phyloP scores from a whole-genome alignment of 768 basidiomycete species.

The Rhodotorula sphaerocarpa region DNA sequence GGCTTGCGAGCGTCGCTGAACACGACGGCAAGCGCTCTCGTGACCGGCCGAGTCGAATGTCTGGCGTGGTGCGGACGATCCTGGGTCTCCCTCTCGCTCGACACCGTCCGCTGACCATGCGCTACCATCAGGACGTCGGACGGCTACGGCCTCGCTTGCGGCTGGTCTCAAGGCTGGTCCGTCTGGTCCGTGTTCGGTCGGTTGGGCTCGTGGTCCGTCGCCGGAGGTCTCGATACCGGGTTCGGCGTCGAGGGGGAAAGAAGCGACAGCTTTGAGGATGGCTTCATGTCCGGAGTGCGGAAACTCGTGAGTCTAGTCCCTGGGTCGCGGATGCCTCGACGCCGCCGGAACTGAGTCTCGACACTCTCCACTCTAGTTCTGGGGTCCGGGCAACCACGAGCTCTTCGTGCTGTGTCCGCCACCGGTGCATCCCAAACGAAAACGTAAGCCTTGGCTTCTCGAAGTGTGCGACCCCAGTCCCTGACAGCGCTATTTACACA shows the following conservation, averaged over 20 bases:
- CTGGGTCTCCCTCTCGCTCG: too few species aligned
- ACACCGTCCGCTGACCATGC: neutral
- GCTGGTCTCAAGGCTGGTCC: constrained; percentile 83
- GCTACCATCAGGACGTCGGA: constrained; percentile 67
- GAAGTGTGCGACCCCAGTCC: too few species aligned
- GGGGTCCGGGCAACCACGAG: constrained; percentile 88
- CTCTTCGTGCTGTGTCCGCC: constrained; percentile 63
- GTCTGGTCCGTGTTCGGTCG: constrained; percentile 82
- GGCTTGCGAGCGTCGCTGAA: constrained; percentile 34
- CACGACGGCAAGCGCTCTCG: constrained; percentile 31
- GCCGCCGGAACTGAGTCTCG: constrained; percentile 10
- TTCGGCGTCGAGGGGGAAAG: constrained; percentile 27
- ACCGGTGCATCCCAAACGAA: constrained; percentile 41
- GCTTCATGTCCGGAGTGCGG: constrained; percentile 72
- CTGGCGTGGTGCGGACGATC: neutral
- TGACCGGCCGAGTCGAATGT: constrained; percentile 17
- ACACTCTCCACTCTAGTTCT: constrained; percentile 55
- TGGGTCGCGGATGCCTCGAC: neutral
- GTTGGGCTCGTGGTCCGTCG: constrained; percentile 70
- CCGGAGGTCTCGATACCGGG: constrained; percentile 53
- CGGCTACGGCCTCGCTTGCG: constrained; percentile 87
- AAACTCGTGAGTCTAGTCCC: constrained; percentile 54
- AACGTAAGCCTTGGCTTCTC: constrained; percentile 3
- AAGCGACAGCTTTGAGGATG: constrained; percentile 56
- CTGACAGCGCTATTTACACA: neutral